Evolutionary conservation across 805 yeast genomes (phyloP).

Genomic region (Candida boidinii): DNA sequence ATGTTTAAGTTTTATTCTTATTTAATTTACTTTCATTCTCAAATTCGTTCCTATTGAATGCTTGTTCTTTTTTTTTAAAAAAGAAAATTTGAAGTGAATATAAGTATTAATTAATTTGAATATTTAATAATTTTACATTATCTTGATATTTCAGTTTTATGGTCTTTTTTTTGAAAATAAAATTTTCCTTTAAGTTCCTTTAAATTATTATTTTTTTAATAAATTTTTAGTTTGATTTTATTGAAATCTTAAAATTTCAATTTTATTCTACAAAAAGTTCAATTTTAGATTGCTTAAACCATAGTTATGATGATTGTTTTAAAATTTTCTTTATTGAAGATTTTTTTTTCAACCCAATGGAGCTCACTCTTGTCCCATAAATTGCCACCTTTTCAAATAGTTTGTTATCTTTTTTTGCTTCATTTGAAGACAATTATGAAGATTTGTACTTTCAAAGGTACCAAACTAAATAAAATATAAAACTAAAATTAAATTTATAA

Average conservation of each 20-base stretch:
- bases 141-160: conserved; percentile 1
- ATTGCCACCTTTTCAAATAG: conserved; percentile 25
- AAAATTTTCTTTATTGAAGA: neutral
- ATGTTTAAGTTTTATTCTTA: too few relatives aligned
- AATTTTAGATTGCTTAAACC: conserved; percentile 38
- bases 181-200: conserved; percentile 5
- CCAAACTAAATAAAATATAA: conserved; percentile 50
- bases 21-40: conserved; percentile 1
- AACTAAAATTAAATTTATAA: too few relatives aligned
- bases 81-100: too few relatives aligned
- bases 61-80: conserved; percentile 2
- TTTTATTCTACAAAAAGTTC: conserved; percentile 54
- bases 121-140: too few relatives aligned
- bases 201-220: conserved; percentile 3
- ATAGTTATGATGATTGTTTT: conserved; percentile 66
- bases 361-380: conserved; percentile 74
- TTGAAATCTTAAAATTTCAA: conserved; percentile 6
- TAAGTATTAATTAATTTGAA: too few relatives aligned
- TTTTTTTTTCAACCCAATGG: conserved; percentile 61
- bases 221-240: conserved; percentile 9
- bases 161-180: neutral
- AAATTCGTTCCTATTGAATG: conserved; percentile 14
- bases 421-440: conserved; percentile 6
- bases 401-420: conserved; percentile 21
- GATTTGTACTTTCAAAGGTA: conserved; percentile 59